Base-by-base conservation (phyloP, 768 basidiomycete species). In the Boletus rex-veris region DNA sequence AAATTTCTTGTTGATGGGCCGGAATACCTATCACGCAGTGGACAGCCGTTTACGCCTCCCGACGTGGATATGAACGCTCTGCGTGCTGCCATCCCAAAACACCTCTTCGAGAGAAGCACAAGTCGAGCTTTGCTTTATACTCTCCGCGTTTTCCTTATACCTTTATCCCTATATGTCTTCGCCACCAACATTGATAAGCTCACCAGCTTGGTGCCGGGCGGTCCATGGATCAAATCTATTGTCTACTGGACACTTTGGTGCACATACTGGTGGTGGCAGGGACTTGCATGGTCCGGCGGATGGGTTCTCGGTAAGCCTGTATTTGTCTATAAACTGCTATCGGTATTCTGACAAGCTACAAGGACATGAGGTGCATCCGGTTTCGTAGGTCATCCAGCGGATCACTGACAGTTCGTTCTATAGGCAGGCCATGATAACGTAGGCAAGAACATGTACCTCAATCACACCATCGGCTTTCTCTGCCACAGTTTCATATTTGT, bases 211-310 rank as follows among this genome's bases (percentile, higher is more conserved):
- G 45, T 36, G 3, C 33, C 45, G 7, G 31, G 45, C 16, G 19
- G 33, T 21, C 33, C 7, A 14, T 36, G 33, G 45, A 24, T 14
- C 14, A 46, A 36, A 24, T 35, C 19, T 21, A 4, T 36, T 8
- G 18, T 30, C 21, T 16, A 35, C 21, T 36, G 45, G 45, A 16
- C 33, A 33, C 45, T 46, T 24, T 46, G 45, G 45, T 46, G 33
- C 45, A 35, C 45, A 7, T 46, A 46, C 33, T 46, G 45, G 45
- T 46, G 45, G 45, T 46, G 45, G 45, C 45, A 46, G 12, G 45
- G 45, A 24, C 21, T 46, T 5, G 45, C 45, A 21, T 46, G 45
- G 45, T 21, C 45, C 33, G 45, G 45, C 14, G 4, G 35, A 15
- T 46, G 45, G 45, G 45, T 46, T 36, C 45, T 46, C 33, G 45